phyloP scores from a whole-genome alignment of 192 early-diverging fungal species.

The Funneliformis mosseae region DNA sequence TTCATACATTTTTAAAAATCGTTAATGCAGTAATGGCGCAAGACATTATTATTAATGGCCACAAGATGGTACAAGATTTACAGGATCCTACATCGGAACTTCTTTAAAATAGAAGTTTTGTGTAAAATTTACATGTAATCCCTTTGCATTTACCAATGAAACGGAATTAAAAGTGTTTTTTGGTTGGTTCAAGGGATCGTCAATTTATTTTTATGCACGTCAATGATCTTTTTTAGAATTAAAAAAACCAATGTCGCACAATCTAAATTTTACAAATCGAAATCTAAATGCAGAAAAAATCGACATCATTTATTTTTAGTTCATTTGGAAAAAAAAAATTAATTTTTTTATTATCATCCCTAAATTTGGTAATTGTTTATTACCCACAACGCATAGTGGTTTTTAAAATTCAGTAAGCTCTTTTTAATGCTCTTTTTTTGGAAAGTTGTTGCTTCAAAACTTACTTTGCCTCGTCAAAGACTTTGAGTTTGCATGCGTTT shows the following conservation, averaged over 20 bases:
- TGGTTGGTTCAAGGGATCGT: not conserved
- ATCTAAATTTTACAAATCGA: not conserved
- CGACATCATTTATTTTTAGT: no score
- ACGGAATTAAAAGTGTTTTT: not conserved
- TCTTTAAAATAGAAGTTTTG: not conserved
- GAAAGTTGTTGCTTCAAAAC: no score
- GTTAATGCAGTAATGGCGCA: not conserved
- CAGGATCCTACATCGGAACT: not conserved
- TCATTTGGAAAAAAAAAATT: no score
- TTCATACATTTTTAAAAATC: no score
- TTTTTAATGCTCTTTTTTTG: no score
- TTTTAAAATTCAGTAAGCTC: no score
- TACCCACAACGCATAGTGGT: no score
- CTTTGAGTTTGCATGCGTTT: no score
- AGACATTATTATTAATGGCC: not conserved
- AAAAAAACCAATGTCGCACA: not conserved
- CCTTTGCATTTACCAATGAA: not conserved
- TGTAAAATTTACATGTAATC: not conserved
- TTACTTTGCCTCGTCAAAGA: no score
- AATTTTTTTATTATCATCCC: no score
- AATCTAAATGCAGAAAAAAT: no score
- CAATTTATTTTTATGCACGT: not conserved
- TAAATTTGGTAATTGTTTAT: no score
- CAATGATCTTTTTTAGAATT: not conserved
- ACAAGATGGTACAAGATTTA: not conserved